Base-by-base conservation (phyloP, 2,329 filamentous ascomycete genomes). In the Raffaelea ambrosiae region DNA sequence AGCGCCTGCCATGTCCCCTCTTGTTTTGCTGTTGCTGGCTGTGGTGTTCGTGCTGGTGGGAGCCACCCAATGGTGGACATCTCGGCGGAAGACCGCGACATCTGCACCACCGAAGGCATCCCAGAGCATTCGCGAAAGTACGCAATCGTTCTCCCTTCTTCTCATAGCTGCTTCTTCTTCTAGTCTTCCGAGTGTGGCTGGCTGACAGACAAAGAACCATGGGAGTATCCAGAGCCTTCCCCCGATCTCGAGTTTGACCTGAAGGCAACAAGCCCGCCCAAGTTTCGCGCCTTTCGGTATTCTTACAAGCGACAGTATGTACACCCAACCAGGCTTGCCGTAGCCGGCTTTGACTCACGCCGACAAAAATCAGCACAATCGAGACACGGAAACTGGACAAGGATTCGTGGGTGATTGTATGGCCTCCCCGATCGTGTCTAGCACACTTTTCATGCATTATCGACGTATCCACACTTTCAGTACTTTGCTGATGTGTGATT, bases 271-370 rank as follows among this genome's bases (percentile, higher is more conserved):
- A 36, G 20, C 19, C 29, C 43, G 7, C 43, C 43, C 4, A 36
- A 36, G 18, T 44, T 44, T 23, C 43, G 43, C 13, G 43, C 43
- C 4, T 44, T 44, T 23, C 43, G 43, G 3, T 44, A 44, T 29
- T 36, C 43, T n/a, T 44, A 44, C 43, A 44, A 36, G 16, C 5
- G 43, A 29, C 43, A 44, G 43, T 44, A 44, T 20, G 41, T 33
- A 5, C 20, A 41, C 16, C 20, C 18, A 41, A 10, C 18, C 39
- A 41, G 39, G n/a, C 10, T n/a, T 31, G 3, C 10, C 7, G 23
- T 43, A 43, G 33, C 29, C 11, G 18, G 18, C 18, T 4, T n/a
- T n/a, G n/a, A n/a, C n/a, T n/a, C n/a, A n/a, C n/a, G n/a, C n/a
- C n/a, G n/a, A n/a, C n/a, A n/a, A n/a, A n/a, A n/a, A n/a, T 3